Evolutionary conservation across 352 stramenopile genomes (phyloP).

Genomic region (Globisporangium lucens): DNA sequence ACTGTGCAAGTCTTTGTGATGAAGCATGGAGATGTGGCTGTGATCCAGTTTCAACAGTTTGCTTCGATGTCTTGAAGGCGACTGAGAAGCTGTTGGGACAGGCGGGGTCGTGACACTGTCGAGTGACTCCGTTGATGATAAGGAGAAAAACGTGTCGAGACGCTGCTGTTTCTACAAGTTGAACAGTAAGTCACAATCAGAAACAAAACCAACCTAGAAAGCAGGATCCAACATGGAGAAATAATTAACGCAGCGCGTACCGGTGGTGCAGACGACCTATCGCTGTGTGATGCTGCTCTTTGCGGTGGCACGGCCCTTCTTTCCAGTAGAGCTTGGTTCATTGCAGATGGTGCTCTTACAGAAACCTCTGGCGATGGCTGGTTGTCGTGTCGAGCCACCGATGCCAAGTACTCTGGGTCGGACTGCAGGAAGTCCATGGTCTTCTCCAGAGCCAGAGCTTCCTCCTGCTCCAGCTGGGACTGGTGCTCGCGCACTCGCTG

Average conservation of each 20-base stretch:
- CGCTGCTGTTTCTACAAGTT: slow-evolving; percentile 35
- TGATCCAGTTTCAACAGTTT: slow-evolving; percentile 24
- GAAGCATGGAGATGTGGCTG: slow-evolving; percentile 8
- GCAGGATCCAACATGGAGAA: too few relatives aligned
- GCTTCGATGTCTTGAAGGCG: slow-evolving; percentile 6
- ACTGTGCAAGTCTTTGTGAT: slow-evolving; percentile 30
- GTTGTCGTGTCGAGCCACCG: background rate
- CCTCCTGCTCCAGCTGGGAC: slow-evolving; percentile 26
- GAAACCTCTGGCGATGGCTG: background rate
- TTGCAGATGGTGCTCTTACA: background rate
- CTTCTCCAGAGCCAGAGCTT: slow-evolving; percentile 40
- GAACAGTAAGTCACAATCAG: background rate
- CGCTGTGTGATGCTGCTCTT: background rate
- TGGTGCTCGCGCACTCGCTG: slow-evolving; percentile 31
- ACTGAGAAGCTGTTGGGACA: background rate
- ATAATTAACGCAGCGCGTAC: background rate
- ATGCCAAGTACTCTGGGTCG: slow-evolving; percentile 40
- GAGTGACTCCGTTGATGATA: slow-evolving; percentile 7
- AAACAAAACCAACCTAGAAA: background rate
- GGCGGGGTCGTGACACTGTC: background rate
- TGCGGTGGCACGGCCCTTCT: background rate
- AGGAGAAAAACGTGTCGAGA: slow-evolving; percentile 38
- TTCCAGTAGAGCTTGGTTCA: background rate
- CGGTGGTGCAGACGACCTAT: background rate
- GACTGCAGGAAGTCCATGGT: slow-evolving; percentile 55